phyloP scores from a whole-genome alignment of 768 basidiomycete species.

The Naganishia friedmannii region DNA sequence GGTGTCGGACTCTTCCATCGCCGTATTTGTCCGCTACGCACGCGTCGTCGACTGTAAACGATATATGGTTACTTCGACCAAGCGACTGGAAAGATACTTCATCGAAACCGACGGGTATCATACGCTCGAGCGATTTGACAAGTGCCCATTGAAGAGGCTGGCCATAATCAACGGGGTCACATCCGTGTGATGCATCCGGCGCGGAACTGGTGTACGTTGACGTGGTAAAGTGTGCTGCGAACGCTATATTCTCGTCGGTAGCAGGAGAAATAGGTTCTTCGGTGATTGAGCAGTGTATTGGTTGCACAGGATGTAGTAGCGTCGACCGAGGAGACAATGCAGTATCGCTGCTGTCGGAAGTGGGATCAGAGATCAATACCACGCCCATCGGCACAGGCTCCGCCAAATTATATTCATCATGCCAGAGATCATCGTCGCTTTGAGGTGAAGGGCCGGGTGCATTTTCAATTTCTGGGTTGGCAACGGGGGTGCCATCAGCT shows the following conservation, averaged over 20 bases:
- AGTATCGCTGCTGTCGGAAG: neutral
- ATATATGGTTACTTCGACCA: neutral
- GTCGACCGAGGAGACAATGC: neutral
- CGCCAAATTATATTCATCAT: neutral
- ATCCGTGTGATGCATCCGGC: neutral
- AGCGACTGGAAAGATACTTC: neutral
- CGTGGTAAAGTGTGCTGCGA: neutral
- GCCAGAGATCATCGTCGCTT: slow-evolving; percentile 18
- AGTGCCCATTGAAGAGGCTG: neutral
- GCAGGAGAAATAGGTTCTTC: neutral
- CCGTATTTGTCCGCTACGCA: slow-evolving; percentile 19
- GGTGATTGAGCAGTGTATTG: neutral
- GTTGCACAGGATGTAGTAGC: neutral
- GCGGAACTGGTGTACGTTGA: neutral
- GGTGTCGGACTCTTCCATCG: slow-evolving; percentile 17
- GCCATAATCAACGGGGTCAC: neutral
- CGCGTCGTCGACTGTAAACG: neutral
- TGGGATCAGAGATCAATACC: neutral
- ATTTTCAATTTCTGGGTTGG: neutral
- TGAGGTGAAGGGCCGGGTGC: neutral
- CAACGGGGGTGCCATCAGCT: neutral
- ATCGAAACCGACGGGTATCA: neutral
- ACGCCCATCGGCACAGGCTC: neutral
- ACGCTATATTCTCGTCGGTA: neutral
- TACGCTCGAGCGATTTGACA: neutral